Evolutionary conservation across 1,284 basidiomycete species (phyloP).

Genomic region (Ceratobasidium papillatum): DNA sequence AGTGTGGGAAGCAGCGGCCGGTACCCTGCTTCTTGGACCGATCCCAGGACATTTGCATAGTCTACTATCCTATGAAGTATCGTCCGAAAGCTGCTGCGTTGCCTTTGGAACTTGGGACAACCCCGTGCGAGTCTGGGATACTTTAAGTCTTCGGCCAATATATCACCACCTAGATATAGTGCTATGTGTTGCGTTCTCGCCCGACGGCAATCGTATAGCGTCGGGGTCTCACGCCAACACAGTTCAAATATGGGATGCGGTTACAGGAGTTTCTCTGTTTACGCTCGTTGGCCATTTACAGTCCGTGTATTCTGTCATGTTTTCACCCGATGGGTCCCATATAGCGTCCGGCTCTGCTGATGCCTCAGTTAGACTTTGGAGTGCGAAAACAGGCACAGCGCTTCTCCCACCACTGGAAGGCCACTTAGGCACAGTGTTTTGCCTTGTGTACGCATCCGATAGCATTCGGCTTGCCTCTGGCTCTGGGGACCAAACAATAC

Average conservation of each 20-base stretch:
- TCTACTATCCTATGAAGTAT: no score
- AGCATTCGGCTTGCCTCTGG: background rate
- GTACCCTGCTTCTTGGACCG: no score
- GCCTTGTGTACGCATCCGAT: slow-evolving; percentile 29
- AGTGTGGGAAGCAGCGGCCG: no score
- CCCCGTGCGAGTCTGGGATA: slow-evolving; percentile 38
- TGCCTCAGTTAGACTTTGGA: background rate
- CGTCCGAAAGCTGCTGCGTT: slow-evolving; percentile 32
- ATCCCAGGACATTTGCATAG: no score
- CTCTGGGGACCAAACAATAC: background rate
- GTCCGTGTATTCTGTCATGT: background rate
- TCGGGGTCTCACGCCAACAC: background rate
- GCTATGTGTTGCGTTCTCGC: slow-evolving; percentile 10
- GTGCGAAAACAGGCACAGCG: background rate
- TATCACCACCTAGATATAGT: background rate
- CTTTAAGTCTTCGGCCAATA: background rate
- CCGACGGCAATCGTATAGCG: slow-evolving; percentile 14
- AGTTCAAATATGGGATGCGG: background rate
- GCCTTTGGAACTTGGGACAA: slow-evolving; percentile 15
- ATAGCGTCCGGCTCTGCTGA: slow-evolving; percentile 18
- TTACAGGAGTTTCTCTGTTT: background rate
- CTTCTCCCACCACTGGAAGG: background rate
- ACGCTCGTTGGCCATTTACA: slow-evolving; percentile 48
- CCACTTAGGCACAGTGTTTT: background rate
- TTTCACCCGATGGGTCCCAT: slow-evolving; percentile 7